Conservation (phyloP, 371 early-diverging fungal species). For the Haplosporangium sp. region DNA sequence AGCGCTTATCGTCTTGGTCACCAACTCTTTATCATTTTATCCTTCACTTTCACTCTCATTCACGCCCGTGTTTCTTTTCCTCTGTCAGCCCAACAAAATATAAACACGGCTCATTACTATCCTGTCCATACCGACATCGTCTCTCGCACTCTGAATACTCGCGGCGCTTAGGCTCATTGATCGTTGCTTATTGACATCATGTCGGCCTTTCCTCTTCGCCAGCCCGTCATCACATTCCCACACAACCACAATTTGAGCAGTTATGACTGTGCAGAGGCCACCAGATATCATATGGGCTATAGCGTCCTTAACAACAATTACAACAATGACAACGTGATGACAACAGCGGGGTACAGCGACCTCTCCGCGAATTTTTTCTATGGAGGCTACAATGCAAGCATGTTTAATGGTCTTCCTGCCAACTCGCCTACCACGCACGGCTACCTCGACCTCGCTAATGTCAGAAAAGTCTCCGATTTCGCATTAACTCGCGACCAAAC, state of each 20-base stretch:
- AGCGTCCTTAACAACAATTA: background rate
- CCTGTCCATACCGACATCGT: constrained; percentile 1
- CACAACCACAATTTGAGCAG: background rate
- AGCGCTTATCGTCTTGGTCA: background rate
- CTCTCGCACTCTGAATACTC: background rate
- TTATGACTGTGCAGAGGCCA: constrained; percentile 6
- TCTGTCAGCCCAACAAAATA: background rate
- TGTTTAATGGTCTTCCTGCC: constrained; percentile 1
- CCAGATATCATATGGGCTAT: constrained; percentile 16
- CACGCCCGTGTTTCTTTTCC: background rate
- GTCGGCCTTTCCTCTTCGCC: constrained; percentile 3
- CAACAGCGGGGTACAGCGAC: background rate
- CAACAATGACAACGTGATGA: background rate
- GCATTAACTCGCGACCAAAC: constrained; percentile 1
- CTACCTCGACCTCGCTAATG: background rate
- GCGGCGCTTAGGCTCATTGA: no score
- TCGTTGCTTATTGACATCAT: no score
- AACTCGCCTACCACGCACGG: background rate
- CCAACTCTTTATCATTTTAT: background rate
- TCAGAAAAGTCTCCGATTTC: background rate
- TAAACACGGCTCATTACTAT: background rate
- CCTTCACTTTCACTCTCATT: background rate
- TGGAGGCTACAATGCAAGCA: background rate
- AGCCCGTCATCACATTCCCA: constrained; percentile 2
- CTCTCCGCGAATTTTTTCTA: background rate